These are phyloP conservation scores for Suhomyces guaymorum DNA, from an alignment of 1,139 yeast species.

Conservation along the genomic window DNA sequence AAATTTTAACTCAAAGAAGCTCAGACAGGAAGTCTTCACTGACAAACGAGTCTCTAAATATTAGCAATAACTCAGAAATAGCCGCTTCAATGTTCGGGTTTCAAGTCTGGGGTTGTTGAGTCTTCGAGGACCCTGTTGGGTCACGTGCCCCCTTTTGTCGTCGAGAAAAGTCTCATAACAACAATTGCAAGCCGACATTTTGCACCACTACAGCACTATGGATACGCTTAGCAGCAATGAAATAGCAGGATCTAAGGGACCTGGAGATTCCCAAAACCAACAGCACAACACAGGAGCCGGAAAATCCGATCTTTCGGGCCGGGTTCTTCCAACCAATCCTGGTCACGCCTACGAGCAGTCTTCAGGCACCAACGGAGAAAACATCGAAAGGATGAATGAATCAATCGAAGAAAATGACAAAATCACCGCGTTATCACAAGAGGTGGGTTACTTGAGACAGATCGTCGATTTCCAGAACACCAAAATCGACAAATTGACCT, in stretches of 20 bases:
- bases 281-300: conserved; percentile 8
- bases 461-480: conserved; percentile 40
- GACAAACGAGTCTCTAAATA: no score
- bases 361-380: conserved; percentile 7
- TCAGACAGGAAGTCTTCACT: no score
- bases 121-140: not conserved
- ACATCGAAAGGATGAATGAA: conserved; percentile 19
- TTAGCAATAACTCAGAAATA: no score
- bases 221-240: conserved; percentile 8
- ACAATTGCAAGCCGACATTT: conserved; percentile 14
- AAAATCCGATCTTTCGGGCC: conserved; percentile 5
- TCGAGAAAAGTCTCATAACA: conserved; percentile 12
- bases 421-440: conserved; percentile 29
- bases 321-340: conserved; percentile 2
- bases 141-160: conserved; percentile 8
- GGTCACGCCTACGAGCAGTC: conserved; percentile 4
- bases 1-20: no score
- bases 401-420: conserved; percentile 23
- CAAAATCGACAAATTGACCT: conserved; percentile 42
- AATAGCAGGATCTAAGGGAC: conserved; percentile 6
- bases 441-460: conserved; percentile 38
- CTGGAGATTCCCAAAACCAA: conserved; percentile 4
- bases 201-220: conserved; percentile 12
- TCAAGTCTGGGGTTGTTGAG: not conserved
- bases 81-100: no score